Evolutionary conservation across 2,329 filamentous ascomycete genomes (phyloP).

Genomic region (Rhynchosporium secalis): DNA sequence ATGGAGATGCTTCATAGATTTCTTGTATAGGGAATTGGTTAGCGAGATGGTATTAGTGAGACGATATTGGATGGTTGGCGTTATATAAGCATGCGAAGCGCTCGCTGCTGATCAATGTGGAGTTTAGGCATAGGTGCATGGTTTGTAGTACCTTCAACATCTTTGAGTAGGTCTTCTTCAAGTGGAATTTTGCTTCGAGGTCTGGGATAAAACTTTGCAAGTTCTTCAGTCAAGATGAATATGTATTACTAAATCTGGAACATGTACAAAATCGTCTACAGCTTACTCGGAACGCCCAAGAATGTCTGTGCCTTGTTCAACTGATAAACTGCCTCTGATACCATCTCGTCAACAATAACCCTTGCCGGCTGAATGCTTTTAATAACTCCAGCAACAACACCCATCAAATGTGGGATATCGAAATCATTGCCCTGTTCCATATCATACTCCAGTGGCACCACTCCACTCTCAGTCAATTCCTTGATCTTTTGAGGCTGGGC

Average conservation of each 20-base stretch:
- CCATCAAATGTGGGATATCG: conserved; percentile 89
- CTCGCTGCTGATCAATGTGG: conserved; percentile 34
- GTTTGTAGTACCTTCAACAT: conserved; percentile 1
- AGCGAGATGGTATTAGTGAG: background rate
- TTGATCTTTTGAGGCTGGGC: conserved; percentile 70
- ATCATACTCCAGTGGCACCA: conserved; percentile 81
- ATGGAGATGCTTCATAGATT: background rate
- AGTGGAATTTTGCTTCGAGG: no score
- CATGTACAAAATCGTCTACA: conserved; percentile 25
- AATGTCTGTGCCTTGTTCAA: conserved; percentile 63
- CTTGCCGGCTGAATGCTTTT: conserved; percentile 75
- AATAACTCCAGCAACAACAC: conserved; percentile 83
- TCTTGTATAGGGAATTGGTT: background rate
- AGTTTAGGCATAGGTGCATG: conserved; percentile 5
- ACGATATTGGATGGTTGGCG: conserved; percentile 25
- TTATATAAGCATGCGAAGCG: conserved; percentile 40
- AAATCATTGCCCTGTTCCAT: conserved; percentile 79
- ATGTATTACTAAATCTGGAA: conserved; percentile 9
- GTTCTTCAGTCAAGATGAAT: background rate
- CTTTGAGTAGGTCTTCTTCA: background rate
- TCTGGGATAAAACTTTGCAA: no score
- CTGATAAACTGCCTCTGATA: conserved; percentile 69
- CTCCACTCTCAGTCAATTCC: conserved; percentile 70
- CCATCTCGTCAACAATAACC: conserved; percentile 90
- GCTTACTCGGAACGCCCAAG: conserved; percentile 48